Evolutionary conservation across 371 early-diverging fungal species (phyloP).

Genomic region (Mucor racemosus): DNA sequence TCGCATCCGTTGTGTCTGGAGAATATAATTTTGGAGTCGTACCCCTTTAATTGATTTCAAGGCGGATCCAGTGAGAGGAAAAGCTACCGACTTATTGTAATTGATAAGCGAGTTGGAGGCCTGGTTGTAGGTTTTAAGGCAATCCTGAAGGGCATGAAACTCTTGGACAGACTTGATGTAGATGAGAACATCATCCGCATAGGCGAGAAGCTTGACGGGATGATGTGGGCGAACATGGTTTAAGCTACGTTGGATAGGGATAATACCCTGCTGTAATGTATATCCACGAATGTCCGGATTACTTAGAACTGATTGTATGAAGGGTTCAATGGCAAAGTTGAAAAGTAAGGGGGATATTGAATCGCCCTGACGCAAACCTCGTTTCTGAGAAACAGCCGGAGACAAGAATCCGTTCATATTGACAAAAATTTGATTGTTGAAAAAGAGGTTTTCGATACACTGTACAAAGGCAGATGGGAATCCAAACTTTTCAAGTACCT

Average conservation of each 20-base stretch:
- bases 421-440: neutral
- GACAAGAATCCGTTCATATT: neutral
- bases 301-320: neutral
- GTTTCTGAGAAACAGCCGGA: neutral
- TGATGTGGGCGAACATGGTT: no score
- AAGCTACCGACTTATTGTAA: no score
- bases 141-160: no score
- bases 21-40: neutral
- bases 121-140: no score
- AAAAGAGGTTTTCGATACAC: neutral
- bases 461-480: neutral
- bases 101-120: no score
- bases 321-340: neutral
- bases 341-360: neutral
- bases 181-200: no score
- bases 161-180: no score
- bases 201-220: no score
- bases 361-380: neutral
- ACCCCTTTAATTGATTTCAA: no score
- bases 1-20: neutral
- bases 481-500: no score
- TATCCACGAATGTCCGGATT: neutral
- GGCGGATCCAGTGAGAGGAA: no score
- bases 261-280: neutral
- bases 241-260: no score